Evolutionary conservation across 2,329 filamentous ascomycete species (phyloP).

Genomic region (Monilinia vaccinii-corymbosi): DNA sequence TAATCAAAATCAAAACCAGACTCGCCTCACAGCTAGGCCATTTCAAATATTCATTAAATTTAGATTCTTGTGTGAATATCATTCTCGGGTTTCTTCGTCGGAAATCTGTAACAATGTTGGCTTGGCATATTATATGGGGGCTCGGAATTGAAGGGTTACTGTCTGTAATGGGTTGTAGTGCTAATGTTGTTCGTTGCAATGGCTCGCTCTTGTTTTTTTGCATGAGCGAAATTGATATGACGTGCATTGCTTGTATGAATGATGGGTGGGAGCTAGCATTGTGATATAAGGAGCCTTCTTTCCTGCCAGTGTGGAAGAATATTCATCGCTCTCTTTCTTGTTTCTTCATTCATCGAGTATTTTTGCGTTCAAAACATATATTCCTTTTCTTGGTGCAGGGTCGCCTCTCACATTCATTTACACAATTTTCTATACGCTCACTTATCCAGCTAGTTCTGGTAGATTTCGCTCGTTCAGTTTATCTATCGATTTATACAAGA

Average conservation of each 20-base stretch:
- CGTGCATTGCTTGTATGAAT: not conserved
- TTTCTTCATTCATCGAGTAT: constrained; percentile 2
- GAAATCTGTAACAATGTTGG: too few species aligned
- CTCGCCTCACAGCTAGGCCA: too few species aligned
- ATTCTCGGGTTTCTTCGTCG: too few species aligned
- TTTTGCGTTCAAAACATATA: not conserved
- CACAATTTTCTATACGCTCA: constrained; percentile 1
- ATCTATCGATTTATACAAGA: not conserved
- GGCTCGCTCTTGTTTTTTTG: too few species aligned
- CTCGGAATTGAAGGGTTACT: too few species aligned
- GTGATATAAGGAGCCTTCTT: constrained; percentile 5
- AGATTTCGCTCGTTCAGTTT: constrained; percentile 1
- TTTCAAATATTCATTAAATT: too few species aligned
- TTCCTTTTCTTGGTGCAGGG: constrained; percentile 8
- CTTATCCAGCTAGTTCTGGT: constrained; percentile 11
- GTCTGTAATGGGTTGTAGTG: too few species aligned
- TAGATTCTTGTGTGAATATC: too few species aligned
- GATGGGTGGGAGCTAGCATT: not conserved
- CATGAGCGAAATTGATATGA: not conserved
- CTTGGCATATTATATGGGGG: too few species aligned
- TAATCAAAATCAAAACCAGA: too few species aligned
- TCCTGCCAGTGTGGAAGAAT: not conserved
- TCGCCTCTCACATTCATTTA: constrained; percentile 11
- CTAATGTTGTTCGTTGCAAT: too few species aligned
- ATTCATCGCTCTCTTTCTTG: not conserved